Percentiles rank a stretch among this genome's conserved stretches.
Evolutionary conservation across 2,329 filamentous ascomycete species (phyloP).

Genomic region (Aspergillus sojae): DNA sequence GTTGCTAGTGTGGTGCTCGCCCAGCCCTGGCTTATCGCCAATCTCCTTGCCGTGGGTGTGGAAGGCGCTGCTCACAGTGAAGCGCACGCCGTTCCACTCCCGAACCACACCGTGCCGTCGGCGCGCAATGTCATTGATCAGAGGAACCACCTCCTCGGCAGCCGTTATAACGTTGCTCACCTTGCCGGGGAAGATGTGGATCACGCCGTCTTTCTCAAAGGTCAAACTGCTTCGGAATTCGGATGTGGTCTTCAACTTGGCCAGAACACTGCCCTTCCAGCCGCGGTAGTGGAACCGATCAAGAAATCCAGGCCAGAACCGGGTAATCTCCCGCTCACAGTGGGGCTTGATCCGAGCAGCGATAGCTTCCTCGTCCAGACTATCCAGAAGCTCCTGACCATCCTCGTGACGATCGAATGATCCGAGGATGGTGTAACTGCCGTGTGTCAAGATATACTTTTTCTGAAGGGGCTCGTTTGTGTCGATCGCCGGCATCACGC

Average conservation of each 20-base stretch:
- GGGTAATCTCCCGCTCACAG: slow-evolving; percentile 8
- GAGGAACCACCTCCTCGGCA: not conserved
- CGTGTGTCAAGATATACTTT: slow-evolving; percentile 9
- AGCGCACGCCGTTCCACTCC: not conserved
- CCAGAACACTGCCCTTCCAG: slow-evolving; percentile 11
- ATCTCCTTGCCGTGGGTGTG: not conserved
- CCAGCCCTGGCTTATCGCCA: not conserved
- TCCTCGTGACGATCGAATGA: slow-evolving; percentile 2
- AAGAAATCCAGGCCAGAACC: slow-evolving; percentile 10
- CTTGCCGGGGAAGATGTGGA: slow-evolving; percentile 13
- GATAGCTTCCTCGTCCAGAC: not conserved
- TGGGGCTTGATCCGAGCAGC: not conserved
- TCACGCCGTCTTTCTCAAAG: slow-evolving; percentile 5
- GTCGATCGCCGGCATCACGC: slow-evolving; percentile 5
- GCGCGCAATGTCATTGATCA: slow-evolving; percentile 1
- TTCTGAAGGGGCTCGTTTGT: not conserved
- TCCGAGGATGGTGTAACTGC: slow-evolving; percentile 6
- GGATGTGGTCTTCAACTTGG: slow-evolving; percentile 7
- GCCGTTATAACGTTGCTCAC: slow-evolving; percentile 9
- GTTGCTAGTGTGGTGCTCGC: slow-evolving; percentile 1
- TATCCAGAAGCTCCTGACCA: not conserved
- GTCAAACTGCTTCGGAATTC: slow-evolving; percentile 10
- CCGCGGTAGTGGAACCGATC: slow-evolving; percentile 6
- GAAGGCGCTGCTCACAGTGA: not conserved
- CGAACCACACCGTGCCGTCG: not conserved